Evolutionary conservation across 306 rosid genomes (phyloP).

Genomic region (Acacia crassicarpa): DNA sequence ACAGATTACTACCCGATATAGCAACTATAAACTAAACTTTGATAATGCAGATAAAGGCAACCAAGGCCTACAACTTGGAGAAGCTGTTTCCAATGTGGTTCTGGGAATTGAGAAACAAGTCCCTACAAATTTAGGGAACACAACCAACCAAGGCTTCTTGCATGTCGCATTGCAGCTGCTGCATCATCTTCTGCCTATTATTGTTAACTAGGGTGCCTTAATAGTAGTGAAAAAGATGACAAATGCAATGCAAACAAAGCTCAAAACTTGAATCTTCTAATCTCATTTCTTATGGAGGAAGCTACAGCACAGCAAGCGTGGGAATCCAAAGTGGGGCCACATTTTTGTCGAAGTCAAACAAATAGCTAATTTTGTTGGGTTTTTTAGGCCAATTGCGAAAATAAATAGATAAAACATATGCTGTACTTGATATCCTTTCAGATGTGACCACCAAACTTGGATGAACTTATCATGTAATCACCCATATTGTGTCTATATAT

Average conservation of each 20-base stretch:
- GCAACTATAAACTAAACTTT: not conserved
- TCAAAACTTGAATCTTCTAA: not conserved
- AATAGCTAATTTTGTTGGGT: not conserved
- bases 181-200: not conserved
- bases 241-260: not conserved
- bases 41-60: not conserved
- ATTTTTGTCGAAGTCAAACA: not conserved
- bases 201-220: not conserved
- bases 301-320: not conserved
- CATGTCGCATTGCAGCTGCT: not conserved
- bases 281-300: not conserved
- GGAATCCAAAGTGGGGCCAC: not conserved
- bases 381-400: not conserved
- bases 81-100: not conserved
- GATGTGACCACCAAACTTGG: not conserved
- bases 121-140: not conserved
- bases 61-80: not conserved
- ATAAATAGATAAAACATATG: not conserved
- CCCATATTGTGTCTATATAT: not conserved
- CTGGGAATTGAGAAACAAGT: not conserved
- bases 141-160: not conserved
- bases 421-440: not conserved
- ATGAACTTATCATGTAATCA: slow-evolving; percentile 4
- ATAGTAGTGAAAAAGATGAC: not conserved
- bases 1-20: not conserved